Conservation (phyloP, 2,329 filamentous ascomycete genomes). For the Gaeumannomyces sp. region DNA sequence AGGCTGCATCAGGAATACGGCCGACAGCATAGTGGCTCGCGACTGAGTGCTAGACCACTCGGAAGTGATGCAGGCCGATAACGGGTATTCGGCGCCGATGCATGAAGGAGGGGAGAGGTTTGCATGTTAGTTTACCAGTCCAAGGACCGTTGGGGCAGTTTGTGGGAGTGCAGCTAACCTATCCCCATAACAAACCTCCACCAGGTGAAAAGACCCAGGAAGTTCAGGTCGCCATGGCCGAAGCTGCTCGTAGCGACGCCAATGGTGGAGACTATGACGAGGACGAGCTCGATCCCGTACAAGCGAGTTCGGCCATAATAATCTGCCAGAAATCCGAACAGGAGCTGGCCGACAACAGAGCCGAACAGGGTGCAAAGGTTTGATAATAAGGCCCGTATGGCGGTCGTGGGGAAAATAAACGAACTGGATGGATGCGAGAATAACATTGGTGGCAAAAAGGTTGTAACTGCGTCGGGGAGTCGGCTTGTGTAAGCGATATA, state of each 20-base stretch:
- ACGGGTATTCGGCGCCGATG: slow-evolving; percentile 62
- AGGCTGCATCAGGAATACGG: slow-evolving; percentile 64
- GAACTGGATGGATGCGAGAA: slow-evolving; percentile 45
- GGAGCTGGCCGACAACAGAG: slow-evolving; percentile 44
- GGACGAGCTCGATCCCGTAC: slow-evolving; percentile 47
- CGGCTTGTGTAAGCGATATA: background rate
- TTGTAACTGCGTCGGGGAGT: slow-evolving; percentile 35
- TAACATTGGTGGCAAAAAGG: slow-evolving; percentile 49
- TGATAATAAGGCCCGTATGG: slow-evolving; percentile 43
- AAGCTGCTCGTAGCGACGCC: slow-evolving; percentile 47
- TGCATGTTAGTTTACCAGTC: background rate
- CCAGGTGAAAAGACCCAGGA: slow-evolving; percentile 40
- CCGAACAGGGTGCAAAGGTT: slow-evolving; percentile 46
- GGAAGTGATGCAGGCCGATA: slow-evolving; percentile 61
- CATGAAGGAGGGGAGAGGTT: slow-evolving; percentile 27
- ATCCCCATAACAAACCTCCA: slow-evolving; percentile 51
- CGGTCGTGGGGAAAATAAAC: slow-evolving; percentile 43
- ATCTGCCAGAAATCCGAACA: slow-evolving; percentile 49
- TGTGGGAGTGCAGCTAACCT: slow-evolving; percentile 24
- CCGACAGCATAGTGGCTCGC: slow-evolving; percentile 61
- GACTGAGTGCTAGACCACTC: slow-evolving; percentile 59
- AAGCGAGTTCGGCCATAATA: slow-evolving; percentile 48
- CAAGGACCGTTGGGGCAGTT: background rate
- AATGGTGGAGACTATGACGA: slow-evolving; percentile 52
- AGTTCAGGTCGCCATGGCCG: slow-evolving; percentile 43